Percentiles rank a stretch among this genome's conserved stretches.
Conservation (phyloP, 2,329 filamentous ascomycete genomes). For the Colletotrichum somersetense region DNA sequence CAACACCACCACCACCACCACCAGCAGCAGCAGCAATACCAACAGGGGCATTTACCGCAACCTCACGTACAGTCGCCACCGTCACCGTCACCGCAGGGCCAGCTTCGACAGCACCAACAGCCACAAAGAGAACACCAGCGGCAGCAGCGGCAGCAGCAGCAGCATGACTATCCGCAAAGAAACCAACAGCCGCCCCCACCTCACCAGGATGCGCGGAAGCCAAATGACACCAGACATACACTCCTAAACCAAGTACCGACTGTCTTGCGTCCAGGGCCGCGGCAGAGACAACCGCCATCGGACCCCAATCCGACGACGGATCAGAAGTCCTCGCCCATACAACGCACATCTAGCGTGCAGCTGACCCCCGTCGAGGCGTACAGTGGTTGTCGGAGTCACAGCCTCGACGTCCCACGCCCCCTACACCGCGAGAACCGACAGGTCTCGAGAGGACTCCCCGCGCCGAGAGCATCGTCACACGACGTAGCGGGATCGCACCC, state of each 20-base stretch:
- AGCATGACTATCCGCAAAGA: not conserved
- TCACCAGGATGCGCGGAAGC: not conserved
- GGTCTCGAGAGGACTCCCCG: not conserved
- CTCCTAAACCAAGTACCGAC: not conserved
- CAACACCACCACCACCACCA: not conserved
- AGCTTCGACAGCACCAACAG: not conserved
- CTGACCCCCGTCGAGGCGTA: not conserved
- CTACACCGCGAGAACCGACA: constrained; percentile 8
- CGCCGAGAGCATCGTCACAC: not conserved
- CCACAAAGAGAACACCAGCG: not conserved
- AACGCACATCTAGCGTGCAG: constrained; percentile 4
- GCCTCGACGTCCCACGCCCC: not conserved
- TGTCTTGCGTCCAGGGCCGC: not conserved
- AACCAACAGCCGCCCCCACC: not conserved
- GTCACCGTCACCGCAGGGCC: not conserved
- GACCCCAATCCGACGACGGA: not conserved
- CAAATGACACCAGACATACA: not conserved
- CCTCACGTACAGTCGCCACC: not conserved
- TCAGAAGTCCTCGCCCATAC: not conserved
- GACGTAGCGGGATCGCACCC: not conserved
- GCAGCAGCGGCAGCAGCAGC: not conserved
- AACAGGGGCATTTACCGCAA: not conserved
- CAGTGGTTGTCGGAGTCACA: not conserved
- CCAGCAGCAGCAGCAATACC: not conserved
- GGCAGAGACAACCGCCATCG: not conserved